Base-by-base conservation (phyloP, 768 basidiomycete genomes). In the Trametes coccinea region DNA sequence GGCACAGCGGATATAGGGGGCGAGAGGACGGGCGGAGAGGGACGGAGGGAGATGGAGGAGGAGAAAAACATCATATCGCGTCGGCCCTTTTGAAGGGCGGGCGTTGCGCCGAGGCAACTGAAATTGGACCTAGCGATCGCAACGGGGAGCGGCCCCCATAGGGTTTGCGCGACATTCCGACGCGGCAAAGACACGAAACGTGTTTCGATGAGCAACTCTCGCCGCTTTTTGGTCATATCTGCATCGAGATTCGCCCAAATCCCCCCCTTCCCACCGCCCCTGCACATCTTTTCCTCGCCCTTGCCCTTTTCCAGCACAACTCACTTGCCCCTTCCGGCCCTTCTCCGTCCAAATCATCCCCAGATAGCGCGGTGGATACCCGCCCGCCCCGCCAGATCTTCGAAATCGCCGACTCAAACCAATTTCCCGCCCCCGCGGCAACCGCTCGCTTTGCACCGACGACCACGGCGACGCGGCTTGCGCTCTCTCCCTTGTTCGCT, bases 111-210 rank as follows among this genome's bases (percentile, higher is more conserved):
- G 69, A 70, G 66, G 65, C 67, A 70, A 69, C 74, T 75, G 76
- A 73, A 79, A 75, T 74, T 78, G 80, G 79, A 78, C 79, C 78
- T 79, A 77, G 79, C 79, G 75, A 79, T 75, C 74, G 79, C 77
- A 78, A 80, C 78, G 78, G 75, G 75, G 71, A 71, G 75, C 78
- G 78, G 79, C 77, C 79, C 77, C 78, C 79, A 77, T 73, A 71
- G 70, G 79, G 80, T 79, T 78, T 77, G 78, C 66, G 68, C 70
- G 66, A 72, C 73, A 70, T 79, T 76, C 71, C 73, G 79, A 80
- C 83, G 84, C 82, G 87, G 86, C 78, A 79, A 70, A 67, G 78
- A 82, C 83, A 81, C 82, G 81, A 85, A 87, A 89, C 87, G 87
- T 89, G 86, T 87, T 87, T 82, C 85, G 83, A 79, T 80, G 80